Conservation (phyloP, 208 protist species). For the Entamoeba histolytica region DNA sequence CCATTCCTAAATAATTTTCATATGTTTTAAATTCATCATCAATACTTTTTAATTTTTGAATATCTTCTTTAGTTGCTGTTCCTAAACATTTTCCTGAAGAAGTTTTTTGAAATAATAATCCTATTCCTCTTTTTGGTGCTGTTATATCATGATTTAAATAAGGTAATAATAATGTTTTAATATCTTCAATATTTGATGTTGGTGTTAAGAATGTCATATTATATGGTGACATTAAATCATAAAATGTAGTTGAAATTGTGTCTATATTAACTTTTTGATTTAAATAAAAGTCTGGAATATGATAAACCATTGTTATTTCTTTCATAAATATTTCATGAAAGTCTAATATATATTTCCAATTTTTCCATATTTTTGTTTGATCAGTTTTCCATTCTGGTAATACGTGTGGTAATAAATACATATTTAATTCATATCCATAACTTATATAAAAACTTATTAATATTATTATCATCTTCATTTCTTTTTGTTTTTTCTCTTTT, state of each 20-base stretch:
- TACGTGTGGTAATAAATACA: not conserved
- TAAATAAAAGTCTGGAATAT: not conserved
- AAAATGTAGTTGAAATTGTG: not conserved
- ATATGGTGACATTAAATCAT: not conserved
- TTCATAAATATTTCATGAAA: not conserved
- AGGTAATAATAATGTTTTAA: not conserved
- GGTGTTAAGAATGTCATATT: not conserved
- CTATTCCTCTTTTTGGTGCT: not conserved
- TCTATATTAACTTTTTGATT: not conserved
- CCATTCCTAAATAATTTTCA: not conserved
- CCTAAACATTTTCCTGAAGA: not conserved
- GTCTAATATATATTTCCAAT: not conserved
- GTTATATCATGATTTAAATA: not conserved
- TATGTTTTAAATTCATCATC: not conserved
- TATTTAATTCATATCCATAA: not conserved
- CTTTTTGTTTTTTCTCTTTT: too few relatives aligned
- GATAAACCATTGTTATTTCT: not conserved
- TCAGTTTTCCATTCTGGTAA: not conserved
- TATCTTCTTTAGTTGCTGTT: not conserved
- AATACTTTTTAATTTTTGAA: not conserved
- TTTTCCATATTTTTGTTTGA: not conserved
- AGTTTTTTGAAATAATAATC: not conserved
- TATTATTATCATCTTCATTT: too few relatives aligned
- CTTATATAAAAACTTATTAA: too few relatives aligned
- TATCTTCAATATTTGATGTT: not conserved